Evolutionary conservation across 768 basidiomycete genomes (phyloP), one percentile per base, ranked within the genome.

Genomic region (Pulveroboletus sp.): DNA sequence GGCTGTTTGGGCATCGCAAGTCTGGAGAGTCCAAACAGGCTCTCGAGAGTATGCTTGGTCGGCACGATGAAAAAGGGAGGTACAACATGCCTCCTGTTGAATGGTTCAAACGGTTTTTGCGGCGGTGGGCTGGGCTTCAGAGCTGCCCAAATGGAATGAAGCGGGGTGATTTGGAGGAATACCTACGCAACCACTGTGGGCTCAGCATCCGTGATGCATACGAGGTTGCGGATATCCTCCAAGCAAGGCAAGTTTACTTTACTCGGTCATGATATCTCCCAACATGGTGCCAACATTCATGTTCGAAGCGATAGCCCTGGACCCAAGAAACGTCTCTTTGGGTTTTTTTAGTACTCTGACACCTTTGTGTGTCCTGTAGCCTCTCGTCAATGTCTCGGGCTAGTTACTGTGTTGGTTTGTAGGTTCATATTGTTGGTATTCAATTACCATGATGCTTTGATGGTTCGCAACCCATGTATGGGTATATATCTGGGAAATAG

Each of bases 21-120:
- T 43, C 35, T 12, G 14, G 6, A 25, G 36, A 38, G 13, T 49
- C 48, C 27, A 43, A 38, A 21, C 12, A 17, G 7, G 36, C 36
- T 16, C 32, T 49, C 21, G 29, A 49, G 21, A 9, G 29, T 5
- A 37, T 43, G 42, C 16, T 43, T 7, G 41, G 35, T 19, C 16
- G 31, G 42, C 36, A 32, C 17, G 48, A 49, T 16, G 42, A 38
- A 13, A 21, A 24, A 3, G 41, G 36, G 13, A 43, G 27, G 36
- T 49, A 49, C 16, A 38, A 31, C 16, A 43, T 49, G 48, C 48
- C 48, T 31, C 29, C 35, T 10, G 34, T 42, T 2, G 36, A 31
- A 6, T 43, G 41, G 27, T 14, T 49, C 19, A 27, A 27, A 23
- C 6, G 37, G 12, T 38, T 49, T 35, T 17, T 13, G 14, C 29